A percentile compares a stretch with the other conserved stretches of the same genome.
Conservation (phyloP, 345 rosid genomes). For the Salix brachista region DNA sequence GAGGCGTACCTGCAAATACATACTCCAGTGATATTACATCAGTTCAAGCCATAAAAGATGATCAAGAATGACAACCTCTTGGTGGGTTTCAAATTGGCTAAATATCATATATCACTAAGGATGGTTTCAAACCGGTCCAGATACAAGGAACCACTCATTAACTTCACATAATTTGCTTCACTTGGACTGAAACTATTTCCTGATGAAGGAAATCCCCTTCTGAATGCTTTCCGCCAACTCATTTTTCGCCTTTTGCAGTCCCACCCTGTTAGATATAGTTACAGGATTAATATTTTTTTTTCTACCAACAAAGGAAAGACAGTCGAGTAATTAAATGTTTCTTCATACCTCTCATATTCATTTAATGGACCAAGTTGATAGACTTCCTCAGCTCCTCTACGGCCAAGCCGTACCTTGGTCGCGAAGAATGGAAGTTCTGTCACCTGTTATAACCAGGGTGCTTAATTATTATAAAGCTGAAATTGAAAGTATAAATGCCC, state of each 20-base stretch:
- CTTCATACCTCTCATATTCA: slow-evolving; percentile 25
- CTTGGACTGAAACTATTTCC: slow-evolving; percentile 28
- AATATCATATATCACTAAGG: neutral
- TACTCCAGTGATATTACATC: too few species aligned
- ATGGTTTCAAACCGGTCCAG: neutral
- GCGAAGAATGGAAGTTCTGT: slow-evolving; percentile 96
- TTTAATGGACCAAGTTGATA: slow-evolving; percentile 29
- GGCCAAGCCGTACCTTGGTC: slow-evolving; percentile 34
- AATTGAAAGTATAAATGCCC: neutral
- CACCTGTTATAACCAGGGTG: slow-evolving; percentile 40
- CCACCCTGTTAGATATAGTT: slow-evolving; percentile 33
- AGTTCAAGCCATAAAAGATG: neutral
- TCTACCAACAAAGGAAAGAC: neutral
- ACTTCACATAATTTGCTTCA: neutral
- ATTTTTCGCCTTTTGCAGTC: slow-evolving; percentile 80
- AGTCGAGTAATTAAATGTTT: neutral
- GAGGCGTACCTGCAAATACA: neutral
- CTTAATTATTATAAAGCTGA: neutral
- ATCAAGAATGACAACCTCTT: neutral
- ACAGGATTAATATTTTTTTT: neutral
- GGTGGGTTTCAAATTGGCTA: neutral
- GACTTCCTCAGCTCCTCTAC: slow-evolving; percentile 28
- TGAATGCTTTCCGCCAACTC: slow-evolving; percentile 75
- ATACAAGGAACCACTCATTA: neutral
- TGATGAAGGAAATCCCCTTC: slow-evolving; percentile 69